phyloP scores from a whole-genome alignment of 2,329 filamentous ascomycete genomes.

The Helicocarpus griseus region DNA sequence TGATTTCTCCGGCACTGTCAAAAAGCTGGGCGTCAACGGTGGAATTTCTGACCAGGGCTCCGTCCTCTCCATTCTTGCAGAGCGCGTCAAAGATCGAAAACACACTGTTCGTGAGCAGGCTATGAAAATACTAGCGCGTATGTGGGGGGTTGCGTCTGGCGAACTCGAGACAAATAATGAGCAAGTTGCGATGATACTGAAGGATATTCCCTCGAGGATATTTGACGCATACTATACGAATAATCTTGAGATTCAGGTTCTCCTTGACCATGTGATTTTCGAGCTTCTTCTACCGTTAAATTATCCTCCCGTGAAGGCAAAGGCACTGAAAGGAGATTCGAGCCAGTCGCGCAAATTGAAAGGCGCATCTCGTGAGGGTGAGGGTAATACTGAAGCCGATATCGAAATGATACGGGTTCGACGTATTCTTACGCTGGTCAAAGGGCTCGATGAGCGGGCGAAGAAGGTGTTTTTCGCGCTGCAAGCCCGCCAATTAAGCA shows the following conservation, averaged over 20 bases:
- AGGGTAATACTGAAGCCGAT: conserved; percentile 31
- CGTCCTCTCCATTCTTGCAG: conserved; percentile 69
- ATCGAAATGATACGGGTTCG: conserved; percentile 64
- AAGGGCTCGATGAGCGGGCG: conserved; percentile 64
- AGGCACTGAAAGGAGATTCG: conserved; percentile 35
- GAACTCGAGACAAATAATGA: conserved; percentile 80
- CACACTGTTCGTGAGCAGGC: conserved; percentile 73
- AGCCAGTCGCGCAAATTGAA: conserved; percentile 48
- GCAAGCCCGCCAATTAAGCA: conserved; percentile 65
- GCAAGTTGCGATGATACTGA: conserved; percentile 61
- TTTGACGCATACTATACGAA: conserved; percentile 86
- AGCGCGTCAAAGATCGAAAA: conserved; percentile 80
- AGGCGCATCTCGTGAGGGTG: conserved; percentile 22
- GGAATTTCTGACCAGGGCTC: conserved; percentile 67
- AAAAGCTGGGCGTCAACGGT: conserved; percentile 69
- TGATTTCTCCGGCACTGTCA: conserved; percentile 67
- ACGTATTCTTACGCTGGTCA: conserved; percentile 71
- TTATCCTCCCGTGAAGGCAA: conserved; percentile 63
- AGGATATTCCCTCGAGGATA: conserved; percentile 72
- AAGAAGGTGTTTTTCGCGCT: conserved; percentile 83
- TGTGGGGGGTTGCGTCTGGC: conserved; percentile 89
- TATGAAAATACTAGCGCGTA: conserved; percentile 70
- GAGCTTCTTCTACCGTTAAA: conserved; percentile 83
- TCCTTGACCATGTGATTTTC: conserved; percentile 75
- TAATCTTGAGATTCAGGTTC: conserved; percentile 71